Conservation (phyloP, 148 eudicot species). For the Fagopyrum tataricum region DNA sequence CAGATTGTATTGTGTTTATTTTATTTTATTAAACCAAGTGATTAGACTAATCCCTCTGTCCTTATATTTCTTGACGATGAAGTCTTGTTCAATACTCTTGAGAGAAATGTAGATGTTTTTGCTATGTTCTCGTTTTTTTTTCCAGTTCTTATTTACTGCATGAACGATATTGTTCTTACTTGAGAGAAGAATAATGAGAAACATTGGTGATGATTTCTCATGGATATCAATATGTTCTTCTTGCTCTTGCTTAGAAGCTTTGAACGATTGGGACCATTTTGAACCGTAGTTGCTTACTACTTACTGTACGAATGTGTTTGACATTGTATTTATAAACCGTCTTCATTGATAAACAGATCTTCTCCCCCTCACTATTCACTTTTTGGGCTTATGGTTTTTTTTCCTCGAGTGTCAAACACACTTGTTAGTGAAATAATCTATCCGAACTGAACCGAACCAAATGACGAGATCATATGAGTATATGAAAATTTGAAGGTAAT, state of each 20-base stretch:
- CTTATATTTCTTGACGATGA: neutral
- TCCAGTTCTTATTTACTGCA: neutral
- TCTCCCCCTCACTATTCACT: no score
- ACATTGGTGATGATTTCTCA: neutral
- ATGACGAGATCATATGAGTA: no score
- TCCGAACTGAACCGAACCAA: no score
- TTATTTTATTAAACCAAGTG: neutral
- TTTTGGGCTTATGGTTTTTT: neutral
- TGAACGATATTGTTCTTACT: neutral
- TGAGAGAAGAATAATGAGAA: neutral
- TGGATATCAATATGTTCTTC: neutral
- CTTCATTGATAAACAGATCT: no score
- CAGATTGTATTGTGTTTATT: conserved; percentile 2
- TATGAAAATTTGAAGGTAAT: no score
- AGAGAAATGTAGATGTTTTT: neutral
- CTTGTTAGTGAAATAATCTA: no score
- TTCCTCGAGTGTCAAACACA: no score
- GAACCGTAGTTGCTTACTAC: neutral
- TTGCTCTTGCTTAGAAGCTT: neutral
- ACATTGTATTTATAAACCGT: no score
- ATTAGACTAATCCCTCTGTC: neutral
- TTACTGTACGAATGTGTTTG: no score
- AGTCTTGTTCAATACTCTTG: neutral
- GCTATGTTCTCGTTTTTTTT: neutral
- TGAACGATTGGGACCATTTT: neutral